Evolutionary conservation across 768 basidiomycete genomes (phyloP).

Genomic region (Mycena metata): DNA sequence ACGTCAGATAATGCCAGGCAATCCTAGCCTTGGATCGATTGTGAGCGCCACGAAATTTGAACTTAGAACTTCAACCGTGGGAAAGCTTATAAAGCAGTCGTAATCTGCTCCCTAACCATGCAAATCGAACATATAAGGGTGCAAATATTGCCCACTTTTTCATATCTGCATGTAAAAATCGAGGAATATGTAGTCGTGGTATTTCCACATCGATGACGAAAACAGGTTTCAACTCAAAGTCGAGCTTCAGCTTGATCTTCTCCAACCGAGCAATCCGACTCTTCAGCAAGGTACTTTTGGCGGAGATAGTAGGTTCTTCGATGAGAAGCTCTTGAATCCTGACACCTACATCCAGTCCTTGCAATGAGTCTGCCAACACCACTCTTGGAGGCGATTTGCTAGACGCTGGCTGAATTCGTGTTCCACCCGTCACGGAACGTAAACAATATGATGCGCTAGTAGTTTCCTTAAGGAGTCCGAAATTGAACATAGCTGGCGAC

Average conservation of each 20-base stretch:
- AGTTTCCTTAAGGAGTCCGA: not conserved
- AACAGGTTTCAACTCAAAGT: slow-evolving; percentile 10
- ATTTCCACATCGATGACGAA: no score
- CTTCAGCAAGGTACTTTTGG: slow-evolving; percentile 1
- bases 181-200: no score
- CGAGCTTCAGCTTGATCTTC: slow-evolving; percentile 28
- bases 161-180: no score
- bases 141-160: no score
- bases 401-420: slow-evolving; percentile 54
- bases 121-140: no score
- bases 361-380: slow-evolving; percentile 42
- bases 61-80: no score
- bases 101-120: no score
- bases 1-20: no score
- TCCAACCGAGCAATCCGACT: slow-evolving; percentile 12
- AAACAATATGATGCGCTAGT: slow-evolving; percentile 63
- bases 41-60: no score
- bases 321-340: slow-evolving; percentile 27
- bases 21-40: no score
- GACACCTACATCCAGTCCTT: slow-evolving; percentile 18
- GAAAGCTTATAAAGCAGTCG: no score
- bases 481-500: slow-evolving; percentile 20
- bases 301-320: slow-evolving; percentile 17
- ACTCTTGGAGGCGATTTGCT: slow-evolving; percentile 46
- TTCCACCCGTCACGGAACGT: slow-evolving; percentile 60